These are phyloP conservation scores for Pseudogymnoascus destructans DNA, from an alignment of 2,329 filamentous ascomycete genomes.

Conservation along the genomic window DNA sequence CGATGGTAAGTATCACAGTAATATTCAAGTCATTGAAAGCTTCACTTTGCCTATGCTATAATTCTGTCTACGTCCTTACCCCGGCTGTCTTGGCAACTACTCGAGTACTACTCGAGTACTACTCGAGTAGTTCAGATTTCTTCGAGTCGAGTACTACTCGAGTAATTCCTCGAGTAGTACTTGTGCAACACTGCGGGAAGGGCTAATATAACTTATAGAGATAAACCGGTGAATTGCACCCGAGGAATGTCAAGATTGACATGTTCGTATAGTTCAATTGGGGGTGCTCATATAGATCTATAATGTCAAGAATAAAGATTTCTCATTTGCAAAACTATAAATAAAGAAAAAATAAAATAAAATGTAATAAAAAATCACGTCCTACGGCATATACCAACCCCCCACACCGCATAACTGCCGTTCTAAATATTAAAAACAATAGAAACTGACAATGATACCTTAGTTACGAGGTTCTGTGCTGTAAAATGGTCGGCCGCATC, in stretches of 20 bases:
- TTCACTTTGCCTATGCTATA: too few relatives aligned
- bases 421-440: background rate
- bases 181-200: too few relatives aligned
- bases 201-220: background rate
- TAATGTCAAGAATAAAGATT: background rate
- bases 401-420: background rate
- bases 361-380: background rate
- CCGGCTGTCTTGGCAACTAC: too few relatives aligned
- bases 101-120: too few relatives aligned
- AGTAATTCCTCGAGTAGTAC: too few relatives aligned
- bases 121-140: too few relatives aligned
- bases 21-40: too few relatives aligned
- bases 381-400: background rate
- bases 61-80: too few relatives aligned
- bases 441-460: background rate
- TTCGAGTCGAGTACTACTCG: too few relatives aligned
- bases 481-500: background rate
- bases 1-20: too few relatives aligned
- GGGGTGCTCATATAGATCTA: background rate
- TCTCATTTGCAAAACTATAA: background rate
- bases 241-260: background rate
- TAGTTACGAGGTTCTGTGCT: background rate
- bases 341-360: background rate
- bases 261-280: background rate
- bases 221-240: too few relatives aligned